These are phyloP conservation scores for Penicillium steckii DNA, from an alignment of 495 filamentous ascomycete species.

Conservation along the genomic window DNA sequence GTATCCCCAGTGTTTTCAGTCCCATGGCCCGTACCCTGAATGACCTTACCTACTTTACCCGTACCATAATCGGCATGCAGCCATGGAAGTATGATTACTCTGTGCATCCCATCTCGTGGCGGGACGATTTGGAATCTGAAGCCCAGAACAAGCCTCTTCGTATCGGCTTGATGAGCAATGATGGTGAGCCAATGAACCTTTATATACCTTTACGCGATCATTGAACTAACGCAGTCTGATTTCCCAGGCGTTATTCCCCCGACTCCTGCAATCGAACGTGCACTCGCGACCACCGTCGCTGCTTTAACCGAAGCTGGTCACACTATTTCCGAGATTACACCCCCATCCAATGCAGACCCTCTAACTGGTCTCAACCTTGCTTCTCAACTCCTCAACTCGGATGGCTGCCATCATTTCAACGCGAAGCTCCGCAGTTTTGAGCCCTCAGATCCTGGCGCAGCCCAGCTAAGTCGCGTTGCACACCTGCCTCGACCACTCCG, in stretches of 20 bases:
- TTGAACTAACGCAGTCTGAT: no score
- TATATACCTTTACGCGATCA: no score
- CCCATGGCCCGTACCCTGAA: constrained; percentile 89
- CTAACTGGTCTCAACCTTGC: constrained; percentile 78
- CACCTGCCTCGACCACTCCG: constrained; percentile 72
- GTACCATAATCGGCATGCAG: constrained; percentile 73
- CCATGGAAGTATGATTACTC: constrained; percentile 91
- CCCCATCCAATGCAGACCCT: constrained; percentile 57
- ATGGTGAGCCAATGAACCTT: constrained; percentile 58
- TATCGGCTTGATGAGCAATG: constrained; percentile 75
- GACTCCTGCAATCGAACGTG: constrained; percentile 78
- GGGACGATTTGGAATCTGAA: constrained; percentile 55
- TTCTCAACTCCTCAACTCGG: constrained; percentile 81
- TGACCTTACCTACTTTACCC: constrained; percentile 85
- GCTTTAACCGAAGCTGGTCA: constrained; percentile 73
- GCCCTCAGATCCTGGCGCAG: constrained; percentile 75
- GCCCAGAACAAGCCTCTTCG: constrained; percentile 60
- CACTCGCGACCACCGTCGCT: constrained; percentile 64
- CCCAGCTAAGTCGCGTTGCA: constrained; percentile 69
- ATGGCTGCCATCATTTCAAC: constrained; percentile 80
- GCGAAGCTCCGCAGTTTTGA: constrained; percentile 77
- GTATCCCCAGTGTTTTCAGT: constrained; percentile 83
- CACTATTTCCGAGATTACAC: constrained; percentile 68
- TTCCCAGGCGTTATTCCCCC: constrained; percentile 71
- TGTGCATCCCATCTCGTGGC: constrained; percentile 84